Evolutionary conservation across 257 asterid species (phyloP).

Genomic region (Solanum habrochaites): DNA sequence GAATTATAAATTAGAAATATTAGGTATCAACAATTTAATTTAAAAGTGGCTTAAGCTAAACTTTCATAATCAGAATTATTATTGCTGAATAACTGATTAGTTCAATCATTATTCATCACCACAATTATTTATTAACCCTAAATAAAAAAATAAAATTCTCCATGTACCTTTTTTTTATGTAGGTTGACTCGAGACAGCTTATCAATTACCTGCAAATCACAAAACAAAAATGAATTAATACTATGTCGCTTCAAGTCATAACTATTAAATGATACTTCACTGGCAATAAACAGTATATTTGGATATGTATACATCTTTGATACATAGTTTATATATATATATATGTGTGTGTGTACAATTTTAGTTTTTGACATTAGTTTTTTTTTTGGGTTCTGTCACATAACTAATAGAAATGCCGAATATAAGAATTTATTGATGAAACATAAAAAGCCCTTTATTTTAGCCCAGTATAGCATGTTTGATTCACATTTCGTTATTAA

Average conservation of each 20-base stretch:
- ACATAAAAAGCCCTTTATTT: neutral
- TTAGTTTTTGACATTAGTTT: no score
- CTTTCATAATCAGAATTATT: neutral
- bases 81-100: neutral
- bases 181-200: neutral
- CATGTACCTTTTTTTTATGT: neutral
- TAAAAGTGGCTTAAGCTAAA: neutral
- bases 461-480: neutral
- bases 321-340: no score
- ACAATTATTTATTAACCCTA: neutral
- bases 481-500: neutral
- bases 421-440: neutral
- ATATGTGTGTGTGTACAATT: no score
- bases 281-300: no score
- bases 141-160: neutral
- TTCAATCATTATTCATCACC: neutral
- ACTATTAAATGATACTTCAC: no score
- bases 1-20: neutral
- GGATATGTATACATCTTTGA: neutral
- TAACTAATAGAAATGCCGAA: neutral
- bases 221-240: neutral
- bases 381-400: no score
- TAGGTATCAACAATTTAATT: neutral
- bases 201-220: neutral
- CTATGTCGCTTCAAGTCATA: no score